Evolutionary conservation across 345 rosid species (phyloP).

Genomic region (Camelina neglecta): DNA sequence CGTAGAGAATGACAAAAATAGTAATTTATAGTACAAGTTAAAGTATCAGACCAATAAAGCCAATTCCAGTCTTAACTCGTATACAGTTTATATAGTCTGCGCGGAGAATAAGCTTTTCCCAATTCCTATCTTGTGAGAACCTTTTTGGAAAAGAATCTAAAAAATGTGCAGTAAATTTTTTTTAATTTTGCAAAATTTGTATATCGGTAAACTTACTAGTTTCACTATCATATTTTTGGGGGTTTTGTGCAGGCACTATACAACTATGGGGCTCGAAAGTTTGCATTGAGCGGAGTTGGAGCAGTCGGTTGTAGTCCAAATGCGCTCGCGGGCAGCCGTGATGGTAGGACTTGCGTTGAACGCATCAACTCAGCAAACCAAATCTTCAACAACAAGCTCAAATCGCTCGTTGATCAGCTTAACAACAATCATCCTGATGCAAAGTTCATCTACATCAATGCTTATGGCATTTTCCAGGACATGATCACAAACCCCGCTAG

Average conservation of each 20-base stretch:
- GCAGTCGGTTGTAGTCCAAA: slow-evolving; percentile 83
- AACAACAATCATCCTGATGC: slow-evolving; percentile 57
- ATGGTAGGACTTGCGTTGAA: slow-evolving; percentile 48
- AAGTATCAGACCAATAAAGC: not conserved
- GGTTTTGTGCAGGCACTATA: slow-evolving; percentile 52
- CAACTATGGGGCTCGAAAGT: slow-evolving; percentile 65
- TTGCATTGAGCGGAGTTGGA: slow-evolving; percentile 60
- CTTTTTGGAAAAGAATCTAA: not conserved
- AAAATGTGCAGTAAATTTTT: not conserved
- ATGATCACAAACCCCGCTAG: slow-evolving; percentile 42
- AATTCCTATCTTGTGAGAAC: not conserved
- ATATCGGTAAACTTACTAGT: not conserved
- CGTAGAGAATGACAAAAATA: not conserved
- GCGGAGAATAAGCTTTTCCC: not conserved
- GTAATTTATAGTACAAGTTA: not conserved
- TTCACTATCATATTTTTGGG: not conserved
- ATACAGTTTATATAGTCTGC: not conserved
- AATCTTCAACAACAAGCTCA: slow-evolving; percentile 59
- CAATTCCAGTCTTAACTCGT: not conserved
- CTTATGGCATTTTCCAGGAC: slow-evolving; percentile 78
- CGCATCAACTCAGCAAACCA: slow-evolving; percentile 55
- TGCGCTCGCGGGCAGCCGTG: slow-evolving; percentile 46
- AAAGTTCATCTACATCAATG: slow-evolving; percentile 50
- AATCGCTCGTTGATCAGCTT: slow-evolving; percentile 55
- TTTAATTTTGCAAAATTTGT: not conserved